phyloP scores from a whole-genome alignment of 2,329 filamentous ascomycete species.

The Penicillium freii region DNA sequence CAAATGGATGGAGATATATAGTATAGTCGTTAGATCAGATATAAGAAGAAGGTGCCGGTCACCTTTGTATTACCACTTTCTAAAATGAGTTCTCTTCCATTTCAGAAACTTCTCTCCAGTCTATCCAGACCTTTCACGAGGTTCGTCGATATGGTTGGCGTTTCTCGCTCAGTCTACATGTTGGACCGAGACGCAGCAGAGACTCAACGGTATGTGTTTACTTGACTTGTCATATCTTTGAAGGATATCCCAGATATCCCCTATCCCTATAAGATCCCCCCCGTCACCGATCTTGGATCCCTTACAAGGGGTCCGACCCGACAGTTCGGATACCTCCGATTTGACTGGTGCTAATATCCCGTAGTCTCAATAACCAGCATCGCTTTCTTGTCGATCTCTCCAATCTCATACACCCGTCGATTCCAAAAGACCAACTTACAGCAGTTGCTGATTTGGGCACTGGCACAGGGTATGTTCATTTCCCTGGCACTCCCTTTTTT shows the following conservation, averaged over 20 bases:
- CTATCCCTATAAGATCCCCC: background rate
- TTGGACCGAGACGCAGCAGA: constrained; percentile 21
- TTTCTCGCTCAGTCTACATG: constrained; percentile 18
- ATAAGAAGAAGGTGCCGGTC: background rate
- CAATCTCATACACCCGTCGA: constrained; percentile 26
- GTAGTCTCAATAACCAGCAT: constrained; percentile 29
- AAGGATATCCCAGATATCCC: background rate
- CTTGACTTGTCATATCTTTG: too few species aligned
- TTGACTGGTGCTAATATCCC: background rate
- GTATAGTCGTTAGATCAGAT: background rate
- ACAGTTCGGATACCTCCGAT: background rate
- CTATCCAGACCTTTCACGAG: background rate
- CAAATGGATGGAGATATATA: background rate
- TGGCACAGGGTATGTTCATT: constrained; percentile 28
- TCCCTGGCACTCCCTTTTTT: background rate
- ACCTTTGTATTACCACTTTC: background rate
- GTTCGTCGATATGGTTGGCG: background rate
- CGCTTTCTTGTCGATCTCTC: constrained; percentile 24
- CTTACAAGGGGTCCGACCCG: background rate
- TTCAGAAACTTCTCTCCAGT: constrained; percentile 1
- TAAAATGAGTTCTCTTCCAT: background rate
- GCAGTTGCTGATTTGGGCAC: constrained; percentile 30
- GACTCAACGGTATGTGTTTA: constrained; percentile 20
- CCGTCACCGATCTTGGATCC: background rate
- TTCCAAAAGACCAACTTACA: constrained; percentile 17